Percentiles rank a stretch among this genome's conserved stretches.
These are phyloP conservation scores for Bonia amplexicaulis DNA, from an alignment of 176 grass and related monocot genomes.

Conservation along the genomic window DNA sequence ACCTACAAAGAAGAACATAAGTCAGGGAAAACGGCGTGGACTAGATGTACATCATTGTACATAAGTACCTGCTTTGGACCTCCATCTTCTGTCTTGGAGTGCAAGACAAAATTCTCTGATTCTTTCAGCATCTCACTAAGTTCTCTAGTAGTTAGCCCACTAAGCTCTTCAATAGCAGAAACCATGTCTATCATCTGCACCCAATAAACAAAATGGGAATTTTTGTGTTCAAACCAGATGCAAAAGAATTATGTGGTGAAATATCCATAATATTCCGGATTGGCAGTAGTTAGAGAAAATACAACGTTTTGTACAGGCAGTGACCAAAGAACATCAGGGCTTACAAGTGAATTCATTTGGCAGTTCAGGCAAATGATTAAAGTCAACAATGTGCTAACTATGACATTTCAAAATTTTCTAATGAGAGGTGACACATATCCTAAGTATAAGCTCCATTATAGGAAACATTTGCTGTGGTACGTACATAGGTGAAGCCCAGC, in stretches of 20 bases:
- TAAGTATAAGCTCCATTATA: neutral
- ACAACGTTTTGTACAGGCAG: neutral
- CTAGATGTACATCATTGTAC: conserved; percentile 16
- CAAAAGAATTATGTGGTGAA: neutral
- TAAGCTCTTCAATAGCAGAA: conserved; percentile 60
- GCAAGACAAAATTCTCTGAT: conserved; percentile 68
- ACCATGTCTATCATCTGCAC: conserved; percentile 73
- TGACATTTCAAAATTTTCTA: neutral
- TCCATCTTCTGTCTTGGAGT: conserved; percentile 53
- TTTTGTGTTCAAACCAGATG: neutral
- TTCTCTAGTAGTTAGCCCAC: conserved; percentile 60
- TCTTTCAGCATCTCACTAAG: conserved; percentile 73
- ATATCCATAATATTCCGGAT: neutral
- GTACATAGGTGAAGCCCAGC: neutral
- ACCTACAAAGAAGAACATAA: conserved; percentile 42
- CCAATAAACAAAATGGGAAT: neutral
- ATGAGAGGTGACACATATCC: neutral
- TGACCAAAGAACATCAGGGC: neutral
- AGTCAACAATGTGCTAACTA: neutral
- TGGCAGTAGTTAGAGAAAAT: neutral
- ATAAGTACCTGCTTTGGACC: conserved; percentile 50
- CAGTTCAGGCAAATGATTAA: neutral
- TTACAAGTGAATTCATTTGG: neutral
- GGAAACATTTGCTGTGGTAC: neutral
- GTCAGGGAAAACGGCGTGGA: neutral